Percentiles rank a stretch among this genome's conserved stretches.
Conservation (phyloP, 1,284 basidiomycete genomes). For the Caloboletus inedulis region DNA sequence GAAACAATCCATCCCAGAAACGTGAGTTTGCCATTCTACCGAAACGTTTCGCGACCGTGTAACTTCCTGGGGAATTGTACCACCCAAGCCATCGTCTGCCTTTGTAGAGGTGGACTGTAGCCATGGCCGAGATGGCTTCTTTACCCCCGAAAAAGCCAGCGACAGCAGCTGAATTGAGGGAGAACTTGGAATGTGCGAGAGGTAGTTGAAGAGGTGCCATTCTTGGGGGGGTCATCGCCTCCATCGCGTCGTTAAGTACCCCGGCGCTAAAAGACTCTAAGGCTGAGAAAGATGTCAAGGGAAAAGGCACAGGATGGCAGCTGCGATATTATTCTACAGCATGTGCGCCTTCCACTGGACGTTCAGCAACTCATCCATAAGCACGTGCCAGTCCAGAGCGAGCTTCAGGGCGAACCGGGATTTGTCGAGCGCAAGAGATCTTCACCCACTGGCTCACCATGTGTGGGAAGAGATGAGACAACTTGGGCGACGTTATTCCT, state of each 20-base stretch:
- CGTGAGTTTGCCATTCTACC: slow-evolving; percentile 28
- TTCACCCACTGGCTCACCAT: too few relatives aligned
- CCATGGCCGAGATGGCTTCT: slow-evolving; percentile 31
- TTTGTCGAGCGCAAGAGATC: too few relatives aligned
- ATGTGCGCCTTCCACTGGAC: not conserved
- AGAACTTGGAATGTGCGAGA: slow-evolving; percentile 13
- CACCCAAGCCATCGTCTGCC: slow-evolving; percentile 35
- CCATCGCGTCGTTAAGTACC: not conserved
- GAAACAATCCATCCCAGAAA: slow-evolving; percentile 32
- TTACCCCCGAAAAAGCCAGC: slow-evolving; percentile 35
- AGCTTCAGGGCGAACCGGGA: too few relatives aligned
- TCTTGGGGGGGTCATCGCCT: not conserved
- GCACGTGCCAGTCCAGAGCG: not conserved
- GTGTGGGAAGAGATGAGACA: too few relatives aligned
- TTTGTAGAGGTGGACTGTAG: slow-evolving; percentile 26
- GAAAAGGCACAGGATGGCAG: too few relatives aligned
- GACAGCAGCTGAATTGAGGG: slow-evolving; percentile 26
- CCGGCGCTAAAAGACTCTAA: not conserved
- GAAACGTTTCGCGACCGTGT: slow-evolving; percentile 8
- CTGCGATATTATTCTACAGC: not conserved
- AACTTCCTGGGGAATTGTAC: slow-evolving; percentile 35
- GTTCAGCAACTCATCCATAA: not conserved
- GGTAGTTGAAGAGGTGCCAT: slow-evolving; percentile 21
- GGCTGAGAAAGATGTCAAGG: not conserved
- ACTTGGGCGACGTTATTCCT: not conserved